Evolutionary conservation across 78 protist species (phyloP).

Genomic region (slime mould (Dictyostelium discoideum)): dicty_2.7 NC_007090.3:4575501-4576000

Average conservation of each 20-base stretch:
- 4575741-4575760: neutral
- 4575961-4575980: neutral
- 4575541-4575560: slow-evolving; percentile 87
- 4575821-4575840: too few species aligned
- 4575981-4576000: neutral
- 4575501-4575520: slow-evolving; percentile 96
- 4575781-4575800: too few species aligned
- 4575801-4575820: too few species aligned
- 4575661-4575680: neutral
- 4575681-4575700: neutral
- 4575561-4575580: slow-evolving; percentile 2
- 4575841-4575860: too few species aligned
- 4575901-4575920: too few species aligned
- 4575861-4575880: too few species aligned
- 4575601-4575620: neutral
- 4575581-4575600: neutral
- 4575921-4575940: too few species aligned
- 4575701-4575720: slow-evolving; percentile 2
- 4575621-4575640: neutral
- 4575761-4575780: neutral
- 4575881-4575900: too few species aligned
- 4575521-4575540: slow-evolving; percentile 96
- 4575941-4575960: too few species aligned
- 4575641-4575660: neutral
- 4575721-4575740: slow-evolving; percentile 35